Evolutionary conservation across 352 stramenopile genomes (phyloP).

Genomic region (Globisporangium cylindrosporum): DNA sequence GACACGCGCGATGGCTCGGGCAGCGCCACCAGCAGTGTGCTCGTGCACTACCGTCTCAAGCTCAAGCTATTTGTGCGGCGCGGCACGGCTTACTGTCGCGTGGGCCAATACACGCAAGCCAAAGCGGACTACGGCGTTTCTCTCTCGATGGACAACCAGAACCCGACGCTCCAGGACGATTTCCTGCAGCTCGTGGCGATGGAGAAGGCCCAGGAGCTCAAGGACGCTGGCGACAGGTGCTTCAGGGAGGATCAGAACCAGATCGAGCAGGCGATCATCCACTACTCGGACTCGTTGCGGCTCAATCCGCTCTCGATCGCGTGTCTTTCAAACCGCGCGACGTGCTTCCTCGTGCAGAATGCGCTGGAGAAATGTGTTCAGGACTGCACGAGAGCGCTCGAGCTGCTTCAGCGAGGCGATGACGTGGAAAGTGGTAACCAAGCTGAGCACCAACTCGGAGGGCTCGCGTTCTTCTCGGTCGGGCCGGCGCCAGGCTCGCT

Average conservation of each 20-base stretch:
- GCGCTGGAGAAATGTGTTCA: slow-evolving; percentile 45
- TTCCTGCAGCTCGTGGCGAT: slow-evolving; percentile 60
- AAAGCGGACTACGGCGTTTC: slow-evolving; percentile 82
- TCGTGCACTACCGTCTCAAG: slow-evolving; percentile 65
- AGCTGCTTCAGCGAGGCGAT: slow-evolving; percentile 49
- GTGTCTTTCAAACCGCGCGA: slow-evolving; percentile 74
- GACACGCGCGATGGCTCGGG: slow-evolving; percentile 37
- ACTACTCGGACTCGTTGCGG: slow-evolving; percentile 58
- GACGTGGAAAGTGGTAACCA: background rate
- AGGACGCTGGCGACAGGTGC: slow-evolving; percentile 42
- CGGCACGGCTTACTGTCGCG: slow-evolving; percentile 62
- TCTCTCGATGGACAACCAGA: slow-evolving; percentile 74
- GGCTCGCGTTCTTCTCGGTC: slow-evolving; percentile 57
- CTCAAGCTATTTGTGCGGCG: slow-evolving; percentile 74
- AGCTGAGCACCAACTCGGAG: slow-evolving; percentile 5
- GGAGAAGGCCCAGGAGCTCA: slow-evolving; percentile 52
- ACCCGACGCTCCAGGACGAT: slow-evolving; percentile 59
- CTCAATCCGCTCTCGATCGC: slow-evolving; percentile 63
- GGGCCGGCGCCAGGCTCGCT: slow-evolving; percentile 46
- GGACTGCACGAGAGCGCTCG: slow-evolving; percentile 58
- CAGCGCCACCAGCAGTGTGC: slow-evolving; percentile 5
- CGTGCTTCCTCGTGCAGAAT: slow-evolving; percentile 58
- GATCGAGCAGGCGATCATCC: slow-evolving; percentile 36
- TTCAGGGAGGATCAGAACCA: slow-evolving; percentile 37
- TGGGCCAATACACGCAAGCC: slow-evolving; percentile 52